These are phyloP conservation scores for Tylopilus sp. DNA, from an alignment of 768 basidiomycete species.

Conservation along the genomic window DNA sequence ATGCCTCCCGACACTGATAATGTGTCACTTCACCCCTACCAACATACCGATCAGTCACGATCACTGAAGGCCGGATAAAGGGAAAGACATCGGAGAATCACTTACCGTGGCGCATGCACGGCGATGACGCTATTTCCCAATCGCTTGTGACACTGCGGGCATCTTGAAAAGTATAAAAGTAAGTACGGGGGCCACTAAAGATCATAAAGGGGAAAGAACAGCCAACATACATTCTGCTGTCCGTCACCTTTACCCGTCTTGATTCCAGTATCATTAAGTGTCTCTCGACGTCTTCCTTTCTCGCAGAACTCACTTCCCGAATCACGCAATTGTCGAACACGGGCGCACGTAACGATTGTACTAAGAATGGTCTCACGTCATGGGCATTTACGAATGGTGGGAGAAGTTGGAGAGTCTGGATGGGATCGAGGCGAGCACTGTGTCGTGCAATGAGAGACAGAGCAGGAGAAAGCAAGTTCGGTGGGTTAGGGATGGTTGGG, in stretches of 20 bases:
- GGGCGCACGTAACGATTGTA: constrained; percentile 63
- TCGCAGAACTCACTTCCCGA: constrained; percentile 66
- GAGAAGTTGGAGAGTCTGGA: constrained; percentile 79
- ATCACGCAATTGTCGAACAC: constrained; percentile 69
- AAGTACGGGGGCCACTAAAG: not conserved
- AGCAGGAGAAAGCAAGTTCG: constrained; percentile 73
- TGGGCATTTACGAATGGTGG: constrained; percentile 87
- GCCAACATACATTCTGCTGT: constrained; percentile 80
- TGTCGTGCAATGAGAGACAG: constrained; percentile 86
- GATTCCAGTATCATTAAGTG: constrained; percentile 73
- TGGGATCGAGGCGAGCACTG: constrained; percentile 74
- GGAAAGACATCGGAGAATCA: not conserved
- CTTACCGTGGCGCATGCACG: constrained; percentile 84
- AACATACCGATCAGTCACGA: not conserved
- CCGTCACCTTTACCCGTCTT: constrained; percentile 83
- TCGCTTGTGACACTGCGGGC: constrained; percentile 94
- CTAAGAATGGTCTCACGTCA: constrained; percentile 75
- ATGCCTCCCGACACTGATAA: constrained; percentile 90
- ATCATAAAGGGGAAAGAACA: not conserved
- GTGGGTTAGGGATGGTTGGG: constrained; percentile 50
- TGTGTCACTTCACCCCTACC: constrained; percentile 92
- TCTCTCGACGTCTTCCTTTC: constrained; percentile 73
- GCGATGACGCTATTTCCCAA: constrained; percentile 92
- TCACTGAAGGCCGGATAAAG: not conserved
- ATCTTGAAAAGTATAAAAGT: constrained; percentile 46